Base-by-base conservation (phyloP, 2,329 filamentous ascomycete species). In the Didymella pinodella region DNA sequence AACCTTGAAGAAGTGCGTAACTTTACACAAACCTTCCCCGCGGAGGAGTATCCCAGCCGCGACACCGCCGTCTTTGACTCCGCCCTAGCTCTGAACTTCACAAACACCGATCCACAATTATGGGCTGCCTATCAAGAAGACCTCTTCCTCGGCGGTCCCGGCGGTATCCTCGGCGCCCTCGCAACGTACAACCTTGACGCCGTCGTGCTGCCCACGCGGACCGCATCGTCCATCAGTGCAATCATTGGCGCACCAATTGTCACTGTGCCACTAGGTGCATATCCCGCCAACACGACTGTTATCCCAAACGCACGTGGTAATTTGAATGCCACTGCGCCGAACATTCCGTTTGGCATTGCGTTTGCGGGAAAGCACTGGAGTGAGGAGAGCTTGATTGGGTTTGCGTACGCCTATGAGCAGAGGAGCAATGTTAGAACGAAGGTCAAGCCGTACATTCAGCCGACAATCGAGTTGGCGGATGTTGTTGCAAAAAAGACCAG, bases 361-460 rank as follows among this genome's bases (percentile, higher is more conserved):
- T 90, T 91, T 65, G 77, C 90, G 45, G 89, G 88, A 0, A 74
- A 75, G 2, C 81, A 81, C 48, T 91, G 85, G 78, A 84, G 81
- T 34, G 89, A 91, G 72, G 84, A 83, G 66, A 80, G 75, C 29
- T 68, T 92, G 64, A 85, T 91, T 57, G 85, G 84, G 0, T 83
- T 87, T 69, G 89, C 88, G 7, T 90, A 88, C 78, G 88, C 86
- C 4, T 90, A 86, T 74, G 89, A 92, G 78, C 86, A 89, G 77
- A 78, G 80, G 62, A 88, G 83, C 2, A 73, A 76, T 66, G 78
- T 81, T 11, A 76, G 85, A 48, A 66, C 74, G 40, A 79, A 78
- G 59, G 75, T 84, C 1, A 76, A 79, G 73, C 82, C 83, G 29
- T 82, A 83, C 62, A 65, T 86, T 11, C 66, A 76, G 64, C 83